Base-by-base conservation (phyloP, 2,329 filamentous ascomycete genomes). In the Penicillium sp. region DNA sequence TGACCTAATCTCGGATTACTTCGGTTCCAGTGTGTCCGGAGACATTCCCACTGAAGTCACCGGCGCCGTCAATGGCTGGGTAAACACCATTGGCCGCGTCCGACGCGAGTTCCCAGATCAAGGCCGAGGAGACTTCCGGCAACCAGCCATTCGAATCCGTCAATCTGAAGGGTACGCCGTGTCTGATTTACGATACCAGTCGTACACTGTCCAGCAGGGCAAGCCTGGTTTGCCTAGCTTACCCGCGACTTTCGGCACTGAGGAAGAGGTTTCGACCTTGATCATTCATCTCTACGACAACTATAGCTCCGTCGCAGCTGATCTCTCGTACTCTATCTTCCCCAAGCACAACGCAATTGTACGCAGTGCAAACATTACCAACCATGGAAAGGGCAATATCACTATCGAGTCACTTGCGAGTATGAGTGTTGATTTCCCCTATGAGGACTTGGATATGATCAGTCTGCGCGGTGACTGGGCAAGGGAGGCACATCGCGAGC, bases 71-170 rank as follows among this genome's bases (percentile, higher is more conserved):
- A 67, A 77, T 16, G 86, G 86, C 40, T 88, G 85, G 85, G 74
- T 79, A 31, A 71, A 78, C 28, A 65, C 76, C 45, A 68, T 79
- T 31, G 79, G 79, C 10, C 83, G 82, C 37, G 66, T 79, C 14
- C 79, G 83, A 14, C 80, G 86, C 24, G 86, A 88, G 64, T 87
- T 86, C 50, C 86, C 86, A 1, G 85, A 88, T 55, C 73, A 85
- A 4, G 85, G 86, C 1, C 79, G 85, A 7, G 85, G 85, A 14
- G 86, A 88, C 63, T 85, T 86, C 59, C 79, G 86, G 3, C 72
- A 81, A 2, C 86, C 86, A 0, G 85, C 86, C 0, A 77, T 88
- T 11, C 80, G 83, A 33, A 84, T 88, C 60, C 77, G 78, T 49
- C 84, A 88, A 61, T 72, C 80, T 1, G 78, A 78, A 14, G 85